These are phyloP conservation scores for Poronia punctata DNA, from an alignment of 495 filamentous ascomycete species.

Conservation along the genomic window DNA sequence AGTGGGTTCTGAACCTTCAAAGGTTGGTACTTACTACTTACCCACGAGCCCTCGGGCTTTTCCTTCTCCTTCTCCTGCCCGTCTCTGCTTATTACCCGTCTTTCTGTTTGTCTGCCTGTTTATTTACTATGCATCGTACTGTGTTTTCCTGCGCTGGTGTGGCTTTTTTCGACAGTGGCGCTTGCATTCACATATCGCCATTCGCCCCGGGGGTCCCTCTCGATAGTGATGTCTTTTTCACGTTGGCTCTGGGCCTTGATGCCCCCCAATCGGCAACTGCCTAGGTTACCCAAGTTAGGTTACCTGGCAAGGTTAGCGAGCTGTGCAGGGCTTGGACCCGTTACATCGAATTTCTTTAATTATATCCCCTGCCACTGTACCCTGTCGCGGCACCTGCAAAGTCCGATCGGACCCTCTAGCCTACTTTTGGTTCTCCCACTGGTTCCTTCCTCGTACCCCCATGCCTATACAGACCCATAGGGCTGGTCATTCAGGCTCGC, in stretches of 20 bases:
- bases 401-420: slow-evolving; percentile 12
- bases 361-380: slow-evolving; percentile 11
- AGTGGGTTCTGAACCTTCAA: slow-evolving; percentile 7
- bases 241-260: too few relatives aligned
- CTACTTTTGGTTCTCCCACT: slow-evolving; percentile 10
- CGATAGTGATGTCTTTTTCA: too few relatives aligned
- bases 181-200: slow-evolving; percentile 1
- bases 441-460: slow-evolving; percentile 5
- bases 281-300: too few relatives aligned
- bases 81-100: too few relatives aligned
- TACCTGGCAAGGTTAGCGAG: too few relatives aligned
- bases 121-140: too few relatives aligned
- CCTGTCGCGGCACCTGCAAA: slow-evolving; percentile 13
- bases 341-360: slow-evolving; percentile 4
- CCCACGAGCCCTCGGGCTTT: slow-evolving; percentile 4
- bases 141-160: too few relatives aligned
- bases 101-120: background rate
- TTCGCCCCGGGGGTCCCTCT: too few relatives aligned
- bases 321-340: slow-evolving; percentile 4
- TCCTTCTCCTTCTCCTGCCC: too few relatives aligned
- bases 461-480: slow-evolving; percentile 7
- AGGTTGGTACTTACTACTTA: slow-evolving; percentile 16
- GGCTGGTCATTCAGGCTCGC: slow-evolving; percentile 10
- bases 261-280: too few relatives aligned
- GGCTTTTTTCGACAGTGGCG: too few relatives aligned